These are phyloP conservation scores for Botrytis porri DNA, from an alignment of 2,329 filamentous ascomycete species.

Conservation along the genomic window DNA sequence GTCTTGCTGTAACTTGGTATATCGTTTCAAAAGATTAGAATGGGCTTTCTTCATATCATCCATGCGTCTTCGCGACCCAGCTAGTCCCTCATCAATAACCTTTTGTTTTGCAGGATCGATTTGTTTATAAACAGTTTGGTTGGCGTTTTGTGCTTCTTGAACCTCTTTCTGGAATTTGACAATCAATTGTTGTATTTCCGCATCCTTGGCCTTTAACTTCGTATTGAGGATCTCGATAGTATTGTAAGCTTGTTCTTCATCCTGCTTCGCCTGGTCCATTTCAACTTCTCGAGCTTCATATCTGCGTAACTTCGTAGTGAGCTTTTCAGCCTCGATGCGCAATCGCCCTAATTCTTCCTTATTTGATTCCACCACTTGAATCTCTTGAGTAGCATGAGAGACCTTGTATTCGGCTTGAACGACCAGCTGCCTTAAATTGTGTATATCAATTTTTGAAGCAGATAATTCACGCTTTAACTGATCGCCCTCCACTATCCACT, in stretches of 20 bases:
- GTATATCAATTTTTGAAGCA: constrained; percentile 56
- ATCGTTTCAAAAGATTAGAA: constrained; percentile 48
- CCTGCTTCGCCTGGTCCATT: constrained; percentile 54
- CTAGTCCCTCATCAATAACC: constrained; percentile 27
- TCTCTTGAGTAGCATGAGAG: constrained; percentile 59
- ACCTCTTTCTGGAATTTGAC: constrained; percentile 39
- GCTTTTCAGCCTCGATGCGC: constrained; percentile 55
- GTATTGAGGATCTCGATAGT: constrained; percentile 57
- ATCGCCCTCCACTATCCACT: constrained; percentile 57
- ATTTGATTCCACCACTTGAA: constrained; percentile 60
- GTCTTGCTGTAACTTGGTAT: constrained; percentile 49
- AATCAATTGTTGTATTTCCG: constrained; percentile 42
- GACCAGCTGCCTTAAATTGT: constrained; percentile 63
- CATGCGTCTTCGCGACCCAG: constrained; percentile 39
- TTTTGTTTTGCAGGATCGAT: constrained; percentile 10
- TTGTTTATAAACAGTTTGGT: neutral
- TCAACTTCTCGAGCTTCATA: constrained; percentile 63
- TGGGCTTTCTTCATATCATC: constrained; percentile 51
- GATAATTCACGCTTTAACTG: constrained; percentile 57
- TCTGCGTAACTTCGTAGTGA: constrained; percentile 60
- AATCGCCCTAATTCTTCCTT: constrained; percentile 59
- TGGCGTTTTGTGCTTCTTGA: constrained; percentile 38
- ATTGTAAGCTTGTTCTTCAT: constrained; percentile 56
- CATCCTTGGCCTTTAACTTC: constrained; percentile 52
- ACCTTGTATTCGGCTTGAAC: constrained; percentile 69